Evolutionary conservation across 306 rosid species (phyloP), one percentile per base, ranked within the genome.

Genomic region (Lathyrus tuberosus): DNA sequence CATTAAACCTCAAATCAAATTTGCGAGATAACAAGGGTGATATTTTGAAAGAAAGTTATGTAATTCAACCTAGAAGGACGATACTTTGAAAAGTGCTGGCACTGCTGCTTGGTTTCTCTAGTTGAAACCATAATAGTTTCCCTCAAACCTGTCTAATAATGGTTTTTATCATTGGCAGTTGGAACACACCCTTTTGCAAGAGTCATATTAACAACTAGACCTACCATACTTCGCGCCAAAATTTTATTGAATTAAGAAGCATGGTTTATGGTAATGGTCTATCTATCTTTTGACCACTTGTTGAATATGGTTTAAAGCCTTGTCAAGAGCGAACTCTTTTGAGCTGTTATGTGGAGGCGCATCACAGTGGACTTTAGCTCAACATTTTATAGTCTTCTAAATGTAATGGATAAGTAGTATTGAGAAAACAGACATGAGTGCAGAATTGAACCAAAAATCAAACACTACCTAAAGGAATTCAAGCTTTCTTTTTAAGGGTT

Each of bases 391-490:
- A 20, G 22, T 20, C 22, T 20, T 20, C 22, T 20, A 20, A 20
- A 20, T 20, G 22, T 20, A 20, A 20, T 20, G 22, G 22, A 20
- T 20, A 20, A 20, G 22, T 66, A 56, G 48, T 33, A 43, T 57
- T 20, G 10, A 53, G 60, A 58, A 67, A 47, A 17, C 7, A 41
- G 24, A 44, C 35, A 18, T 44, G 75, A n/a, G n/a, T n/a, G n/a
- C n/a, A n/a, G n/a, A n/a, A n/a, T n/a, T n/a, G n/a, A n/a, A n/a
- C 64, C 63, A 48, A 26, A 71, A 57, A 38, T 26, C 60, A 41
- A 67, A 41, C 46, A 17, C 48, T 58, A 42, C 11, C 48, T 41
- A 31, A 58, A 49, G 41, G 28, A 37, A 31, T 67, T 73, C 52
- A 40, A 30, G 57, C 7, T 24, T 66, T 72, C 48, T 35, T 22